These are phyloP conservation scores for Colletotrichum sp. DNA, from an alignment of 2,329 filamentous ascomycete genomes.

Conservation along the genomic window DNA sequence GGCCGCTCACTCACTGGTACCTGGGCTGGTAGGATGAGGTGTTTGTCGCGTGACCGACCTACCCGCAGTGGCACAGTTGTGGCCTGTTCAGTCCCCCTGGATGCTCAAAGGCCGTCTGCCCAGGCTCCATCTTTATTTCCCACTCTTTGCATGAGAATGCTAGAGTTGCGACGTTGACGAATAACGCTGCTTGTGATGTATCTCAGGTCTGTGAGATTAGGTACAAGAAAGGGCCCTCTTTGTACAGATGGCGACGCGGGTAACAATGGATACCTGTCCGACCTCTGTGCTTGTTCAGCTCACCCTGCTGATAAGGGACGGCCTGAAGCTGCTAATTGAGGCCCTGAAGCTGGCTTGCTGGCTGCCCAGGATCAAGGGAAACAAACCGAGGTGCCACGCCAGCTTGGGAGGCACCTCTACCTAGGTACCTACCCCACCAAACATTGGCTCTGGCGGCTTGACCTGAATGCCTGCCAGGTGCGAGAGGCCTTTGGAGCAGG, in stretches of 20 bases:
- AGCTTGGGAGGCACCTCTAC: background rate
- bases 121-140: constrained; percentile 7
- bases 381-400: background rate
- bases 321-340: background rate
- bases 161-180: background rate
- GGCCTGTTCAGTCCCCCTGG: constrained; percentile 3
- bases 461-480: background rate
- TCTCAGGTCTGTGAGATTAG: background rate
- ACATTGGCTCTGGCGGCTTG: background rate
- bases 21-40: background rate
- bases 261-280: constrained; percentile 1
- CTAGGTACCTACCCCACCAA: background rate
- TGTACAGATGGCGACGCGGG: background rate
- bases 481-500: background rate
- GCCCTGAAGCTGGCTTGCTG: background rate
- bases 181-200: background rate
- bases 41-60: constrained; percentile 18
- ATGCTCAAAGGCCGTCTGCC: background rate
- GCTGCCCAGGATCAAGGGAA: background rate
- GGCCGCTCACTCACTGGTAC: background rate
- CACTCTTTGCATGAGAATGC: background rate
- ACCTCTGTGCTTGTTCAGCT: background rate
- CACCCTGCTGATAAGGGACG: background rate
- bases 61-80: constrained; percentile 14
- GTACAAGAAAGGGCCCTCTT: background rate